Conservation (phyloP, 345 rosid genomes). For the Barbarea vulgaris region DNA sequence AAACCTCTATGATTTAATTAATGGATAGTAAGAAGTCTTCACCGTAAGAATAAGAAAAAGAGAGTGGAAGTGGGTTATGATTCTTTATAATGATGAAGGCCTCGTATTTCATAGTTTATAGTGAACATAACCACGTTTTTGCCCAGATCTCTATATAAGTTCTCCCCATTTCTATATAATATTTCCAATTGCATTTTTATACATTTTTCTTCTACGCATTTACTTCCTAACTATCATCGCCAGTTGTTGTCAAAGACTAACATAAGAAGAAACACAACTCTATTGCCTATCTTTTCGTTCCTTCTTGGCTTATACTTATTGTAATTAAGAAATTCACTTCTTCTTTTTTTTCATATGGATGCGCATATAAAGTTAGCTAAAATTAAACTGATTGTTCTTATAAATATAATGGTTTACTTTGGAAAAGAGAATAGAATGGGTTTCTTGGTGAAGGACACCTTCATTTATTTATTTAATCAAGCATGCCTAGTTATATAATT, state of each 20-base stretch:
- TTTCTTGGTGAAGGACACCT: slow-evolving; percentile 18
- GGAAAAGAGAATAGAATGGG: background rate
- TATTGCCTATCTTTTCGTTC: background rate
- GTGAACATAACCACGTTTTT: slow-evolving; percentile 31
- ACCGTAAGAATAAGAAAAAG: background rate
- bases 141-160: slow-evolving; percentile 20
- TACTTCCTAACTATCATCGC: background rate
- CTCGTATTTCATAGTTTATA: slow-evolving; percentile 26
- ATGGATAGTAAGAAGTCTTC: background rate
- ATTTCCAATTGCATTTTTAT: slow-evolving; percentile 3
- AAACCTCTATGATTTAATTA: background rate
- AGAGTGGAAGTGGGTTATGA: slow-evolving; percentile 16
- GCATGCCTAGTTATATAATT: background rate
- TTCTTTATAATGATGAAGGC: slow-evolving; percentile 13
- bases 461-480: background rate
- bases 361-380: slow-evolving; percentile 8
- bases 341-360: background rate
- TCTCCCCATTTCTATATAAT: background rate
- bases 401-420: background rate
- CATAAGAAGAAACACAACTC: slow-evolving; percentile 23
- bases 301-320: background rate
- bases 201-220: background rate
- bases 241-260: background rate
- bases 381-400: background rate
- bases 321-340: background rate